Evolutionary conservation across 495 filamentous ascomycete genomes (phyloP).

Genomic region (Penicillium macrosclerotiorum): DNA sequence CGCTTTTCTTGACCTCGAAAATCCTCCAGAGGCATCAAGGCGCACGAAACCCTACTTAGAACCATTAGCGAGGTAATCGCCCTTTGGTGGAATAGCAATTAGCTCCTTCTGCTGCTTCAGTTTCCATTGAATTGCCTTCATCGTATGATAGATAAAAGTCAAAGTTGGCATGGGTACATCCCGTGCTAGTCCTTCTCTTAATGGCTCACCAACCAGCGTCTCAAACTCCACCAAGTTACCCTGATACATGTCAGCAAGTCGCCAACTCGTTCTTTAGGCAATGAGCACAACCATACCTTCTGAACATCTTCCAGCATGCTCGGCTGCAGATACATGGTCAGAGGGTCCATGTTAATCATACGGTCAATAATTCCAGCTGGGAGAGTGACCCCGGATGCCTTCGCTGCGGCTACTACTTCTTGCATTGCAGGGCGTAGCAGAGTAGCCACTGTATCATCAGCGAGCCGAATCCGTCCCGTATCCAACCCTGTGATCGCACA

Average conservation of each 20-base stretch:
- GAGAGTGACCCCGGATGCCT: slow-evolving; percentile 29
- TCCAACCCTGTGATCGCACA: slow-evolving; percentile 14
- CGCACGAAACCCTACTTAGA: not conserved
- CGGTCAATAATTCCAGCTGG: slow-evolving; percentile 29
- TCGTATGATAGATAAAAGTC: slow-evolving; percentile 37
- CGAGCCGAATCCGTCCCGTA: slow-evolving; percentile 6
- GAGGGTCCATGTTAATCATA: slow-evolving; percentile 36
- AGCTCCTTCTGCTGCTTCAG: slow-evolving; percentile 33
- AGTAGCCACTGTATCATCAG: slow-evolving; percentile 5
- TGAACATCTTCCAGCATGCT: slow-evolving; percentile 46
- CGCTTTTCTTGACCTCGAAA: too few relatives aligned
- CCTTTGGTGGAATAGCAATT: not conserved
- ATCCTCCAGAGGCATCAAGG: too few relatives aligned
- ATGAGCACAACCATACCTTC: slow-evolving; percentile 25
- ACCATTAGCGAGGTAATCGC: not conserved
- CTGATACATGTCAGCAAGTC: slow-evolving; percentile 16
- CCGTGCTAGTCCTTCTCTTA: slow-evolving; percentile 41
- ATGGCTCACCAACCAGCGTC: slow-evolving; percentile 51
- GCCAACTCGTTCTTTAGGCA: not conserved
- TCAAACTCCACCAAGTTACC: slow-evolving; percentile 54
- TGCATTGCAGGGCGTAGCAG: slow-evolving; percentile 14
- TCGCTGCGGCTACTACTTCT: slow-evolving; percentile 14
- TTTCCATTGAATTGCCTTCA: slow-evolving; percentile 42
- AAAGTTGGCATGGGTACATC: slow-evolving; percentile 48
- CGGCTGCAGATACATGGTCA: slow-evolving; percentile 37